Evolutionary conservation across 345 rosid genomes (phyloP), one percentile per base, ranked within the genome.

Genomic region (Salix dunnii): DNA sequence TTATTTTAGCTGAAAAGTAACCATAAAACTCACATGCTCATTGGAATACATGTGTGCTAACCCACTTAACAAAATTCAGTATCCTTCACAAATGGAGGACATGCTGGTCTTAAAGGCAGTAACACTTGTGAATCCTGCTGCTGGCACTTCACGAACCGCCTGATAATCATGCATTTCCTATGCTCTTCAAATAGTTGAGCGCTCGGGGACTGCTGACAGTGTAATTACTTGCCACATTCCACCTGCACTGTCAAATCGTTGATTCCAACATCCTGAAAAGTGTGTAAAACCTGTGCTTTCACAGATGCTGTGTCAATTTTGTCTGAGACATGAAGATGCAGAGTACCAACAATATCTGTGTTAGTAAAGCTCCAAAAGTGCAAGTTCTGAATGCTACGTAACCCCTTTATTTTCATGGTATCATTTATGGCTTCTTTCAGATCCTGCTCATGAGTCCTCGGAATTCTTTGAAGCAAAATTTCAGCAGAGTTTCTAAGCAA

Each of bases 311-410:
- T 85, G 76, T 95, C 91, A 71, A 90, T 67, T 78, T 89, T 94
- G 0, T 83, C 85, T 73, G 90, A 86, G 36, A 93, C 87, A 71
- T 86, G 97, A 66, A 95, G 88, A 76, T 91, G 94, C 63, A 93
- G 77, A 27, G 97, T 89, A 68, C 94, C 99, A n/a, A 95, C 89
- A 2, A 91, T 81, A 68, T 95, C 97, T 42, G 90, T 79, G 86
- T 87, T 93, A 3, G 97, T 90, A 67, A 93, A 90, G 84, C 96
- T 95, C 99, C 99, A 95, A 28, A 89, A 87, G 78, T 93, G 99
- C 46, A 90, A 79, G 74, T 85, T 90, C 86, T 85, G 97, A 82
- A 95, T 80, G 67, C 92, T 87, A 61, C 69, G 53, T 67, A 95
- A 88, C 31, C 92, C 93, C 76, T 87, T 89, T 65, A 82, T 84